phyloP scores from a whole-genome alignment of 176 grass and related monocot species.

The Carex scoparia region DNA sequence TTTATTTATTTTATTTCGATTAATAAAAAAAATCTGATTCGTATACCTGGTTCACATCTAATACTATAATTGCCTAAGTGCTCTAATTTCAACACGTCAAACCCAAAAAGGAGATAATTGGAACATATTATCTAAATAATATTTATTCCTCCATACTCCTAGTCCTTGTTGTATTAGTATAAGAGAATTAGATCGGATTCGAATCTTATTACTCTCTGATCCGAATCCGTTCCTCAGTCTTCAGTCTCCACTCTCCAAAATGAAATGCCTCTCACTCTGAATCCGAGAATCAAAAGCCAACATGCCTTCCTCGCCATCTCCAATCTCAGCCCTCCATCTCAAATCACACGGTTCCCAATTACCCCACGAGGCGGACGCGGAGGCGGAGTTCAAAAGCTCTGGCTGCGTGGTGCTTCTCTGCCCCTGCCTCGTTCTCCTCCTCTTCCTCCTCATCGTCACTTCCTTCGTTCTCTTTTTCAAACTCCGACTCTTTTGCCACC shows the following conservation, averaged over 20 bases:
- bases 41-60: no score
- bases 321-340: background rate
- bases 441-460: slow-evolving; percentile 44
- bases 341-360: background rate
- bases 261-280: background rate
- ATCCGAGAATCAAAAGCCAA: background rate
- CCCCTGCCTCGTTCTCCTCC: slow-evolving; percentile 48
- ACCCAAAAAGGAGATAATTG: no score
- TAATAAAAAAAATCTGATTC: no score
- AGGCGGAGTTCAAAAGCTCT: background rate
- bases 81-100: no score
- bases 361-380: background rate
- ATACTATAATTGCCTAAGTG: no score
- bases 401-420: slow-evolving; percentile 47
- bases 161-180: no score
- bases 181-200: no score
- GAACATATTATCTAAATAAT: no score
- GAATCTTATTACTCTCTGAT: no score
- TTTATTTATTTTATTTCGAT: no score
- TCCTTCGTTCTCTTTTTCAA: slow-evolving; percentile 61
- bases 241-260: no score
- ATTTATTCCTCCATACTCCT: no score
- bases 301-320: background rate
- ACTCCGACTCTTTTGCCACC: slow-evolving; percentile 69
- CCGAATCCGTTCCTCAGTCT: background rate